These are phyloP conservation scores for Leccinellum albellum DNA, from an alignment of 768 basidiomycete species.

Conservation along the genomic window DNA sequence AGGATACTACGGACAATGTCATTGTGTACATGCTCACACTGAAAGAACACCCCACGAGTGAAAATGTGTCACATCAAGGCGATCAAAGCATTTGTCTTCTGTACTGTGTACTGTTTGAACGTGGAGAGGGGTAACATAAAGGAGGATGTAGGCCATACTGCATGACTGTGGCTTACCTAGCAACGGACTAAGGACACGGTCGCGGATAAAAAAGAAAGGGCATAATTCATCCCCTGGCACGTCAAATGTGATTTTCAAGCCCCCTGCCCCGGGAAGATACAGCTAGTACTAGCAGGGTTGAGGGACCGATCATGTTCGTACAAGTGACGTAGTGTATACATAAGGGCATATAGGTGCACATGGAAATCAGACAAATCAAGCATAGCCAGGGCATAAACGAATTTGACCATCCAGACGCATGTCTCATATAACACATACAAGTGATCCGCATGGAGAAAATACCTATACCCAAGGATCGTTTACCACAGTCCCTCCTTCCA, in stretches of 20 bases:
- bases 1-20: neutral
- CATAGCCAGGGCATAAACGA: neutral
- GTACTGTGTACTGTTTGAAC: neutral
- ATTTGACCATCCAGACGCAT: constrained; percentile 10
- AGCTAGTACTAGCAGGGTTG: neutral
- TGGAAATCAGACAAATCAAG: neutral
- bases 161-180: neutral
- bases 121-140: neutral
- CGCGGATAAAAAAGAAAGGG: neutral
- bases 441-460: constrained; percentile 5
- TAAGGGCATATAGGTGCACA: neutral
- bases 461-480: constrained; percentile 17
- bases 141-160: neutral
- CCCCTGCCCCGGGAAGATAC: neutral
- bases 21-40: neutral
- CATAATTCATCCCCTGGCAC: neutral
- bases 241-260: neutral
- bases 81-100: neutral
- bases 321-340: neutral
- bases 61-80: neutral
- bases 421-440: constrained; percentile 9
- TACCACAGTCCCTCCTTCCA: constrained; percentile 45
- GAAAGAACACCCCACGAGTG: neutral
- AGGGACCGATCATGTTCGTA: neutral
- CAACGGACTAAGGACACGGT: neutral